phyloP scores from a whole-genome alignment of 345 rosid genomes.

The Gynandropsis gynandra region DNA sequence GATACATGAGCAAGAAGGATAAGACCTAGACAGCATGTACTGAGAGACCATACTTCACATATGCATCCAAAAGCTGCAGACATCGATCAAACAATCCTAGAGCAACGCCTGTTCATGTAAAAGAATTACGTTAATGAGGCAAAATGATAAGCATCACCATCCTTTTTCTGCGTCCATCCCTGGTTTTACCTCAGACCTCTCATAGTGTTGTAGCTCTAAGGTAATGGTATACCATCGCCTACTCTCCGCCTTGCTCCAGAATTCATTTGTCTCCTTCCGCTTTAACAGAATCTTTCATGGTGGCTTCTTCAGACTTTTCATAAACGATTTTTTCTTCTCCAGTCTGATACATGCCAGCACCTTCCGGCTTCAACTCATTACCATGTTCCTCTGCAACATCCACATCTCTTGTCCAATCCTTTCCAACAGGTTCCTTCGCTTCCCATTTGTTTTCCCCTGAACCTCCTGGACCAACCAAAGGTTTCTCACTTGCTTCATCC shows the following conservation, averaged over 20 bases:
- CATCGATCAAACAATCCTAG: constrained; percentile 17
- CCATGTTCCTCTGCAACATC: constrained; percentile 16
- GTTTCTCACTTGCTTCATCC: constrained; percentile 13
- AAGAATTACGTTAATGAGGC: constrained; percentile 28
- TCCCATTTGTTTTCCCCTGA: constrained; percentile 4
- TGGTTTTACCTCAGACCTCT: constrained; percentile 9
- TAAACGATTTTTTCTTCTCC: constrained; percentile 18
- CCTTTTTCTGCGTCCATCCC: constrained; percentile 1
- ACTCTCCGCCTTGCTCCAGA: not conserved
- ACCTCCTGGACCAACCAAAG: not conserved
- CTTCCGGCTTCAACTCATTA: constrained; percentile 7
- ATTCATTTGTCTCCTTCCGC: constrained; percentile 17
- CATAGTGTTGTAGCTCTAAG: not conserved
- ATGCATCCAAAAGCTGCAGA: constrained; percentile 18
- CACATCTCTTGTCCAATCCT: not conserved
- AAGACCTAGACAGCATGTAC: constrained; percentile 19
- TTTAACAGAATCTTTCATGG: constrained; percentile 19
- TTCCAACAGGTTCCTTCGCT: constrained; percentile 10
- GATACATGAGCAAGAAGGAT: constrained; percentile 1
- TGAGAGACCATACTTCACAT: constrained; percentile 21
- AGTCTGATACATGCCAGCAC: constrained; percentile 15
- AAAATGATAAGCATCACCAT: constrained; percentile 23
- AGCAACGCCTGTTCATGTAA: constrained; percentile 23
- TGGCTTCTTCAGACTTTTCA: constrained; percentile 19
- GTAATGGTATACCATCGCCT: too few species aligned